A percentile compares a stretch with the other conserved stretches of the same genome.
Conservation (phyloP, 176 grass and related monocot species). For the Puccinellia tenuiflora region DNA sequence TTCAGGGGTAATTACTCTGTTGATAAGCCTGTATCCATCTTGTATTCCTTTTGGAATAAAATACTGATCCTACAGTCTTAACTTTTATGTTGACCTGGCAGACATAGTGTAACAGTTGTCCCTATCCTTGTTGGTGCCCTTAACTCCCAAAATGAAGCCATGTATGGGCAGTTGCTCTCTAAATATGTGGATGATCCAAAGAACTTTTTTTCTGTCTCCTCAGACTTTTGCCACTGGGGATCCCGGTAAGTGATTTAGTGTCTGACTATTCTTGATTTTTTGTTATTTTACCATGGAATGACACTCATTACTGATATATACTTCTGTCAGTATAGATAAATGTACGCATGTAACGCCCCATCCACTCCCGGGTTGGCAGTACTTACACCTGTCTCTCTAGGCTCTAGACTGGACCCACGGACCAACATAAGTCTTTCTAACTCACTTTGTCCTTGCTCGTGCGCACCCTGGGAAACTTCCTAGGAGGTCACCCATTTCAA, state of each 20-base stretch:
- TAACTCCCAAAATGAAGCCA: conserved; percentile 71
- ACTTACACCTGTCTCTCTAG: too few relatives aligned
- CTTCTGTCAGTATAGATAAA: background rate
- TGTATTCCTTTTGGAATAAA: background rate
- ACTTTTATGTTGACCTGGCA: conserved; percentile 35
- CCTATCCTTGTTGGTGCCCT: conserved; percentile 89
- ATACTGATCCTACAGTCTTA: background rate
- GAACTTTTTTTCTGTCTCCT: conserved; percentile 94
- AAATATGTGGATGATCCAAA: conserved; percentile 85
- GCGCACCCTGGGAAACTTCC: too few relatives aligned
- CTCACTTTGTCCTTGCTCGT: too few relatives aligned
- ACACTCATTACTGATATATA: background rate
- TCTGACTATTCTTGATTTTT: conserved; percentile 11
- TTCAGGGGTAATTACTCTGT: conserved; percentile 63
- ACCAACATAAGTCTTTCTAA: too few relatives aligned
- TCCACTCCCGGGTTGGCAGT: too few relatives aligned
- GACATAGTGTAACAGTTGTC: conserved; percentile 79
- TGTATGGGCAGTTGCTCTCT: conserved; percentile 77
- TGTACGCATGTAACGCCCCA: background rate
- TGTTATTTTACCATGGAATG: background rate
- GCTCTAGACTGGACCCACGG: too few relatives aligned
- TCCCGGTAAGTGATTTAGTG: conserved; percentile 47
- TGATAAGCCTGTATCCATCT: background rate
- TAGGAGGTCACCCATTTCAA: too few relatives aligned
- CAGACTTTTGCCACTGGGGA: conserved; percentile 98